phyloP scores from a whole-genome alignment of 805 yeast species.

The Saccharomycopsis sp. region DNA sequence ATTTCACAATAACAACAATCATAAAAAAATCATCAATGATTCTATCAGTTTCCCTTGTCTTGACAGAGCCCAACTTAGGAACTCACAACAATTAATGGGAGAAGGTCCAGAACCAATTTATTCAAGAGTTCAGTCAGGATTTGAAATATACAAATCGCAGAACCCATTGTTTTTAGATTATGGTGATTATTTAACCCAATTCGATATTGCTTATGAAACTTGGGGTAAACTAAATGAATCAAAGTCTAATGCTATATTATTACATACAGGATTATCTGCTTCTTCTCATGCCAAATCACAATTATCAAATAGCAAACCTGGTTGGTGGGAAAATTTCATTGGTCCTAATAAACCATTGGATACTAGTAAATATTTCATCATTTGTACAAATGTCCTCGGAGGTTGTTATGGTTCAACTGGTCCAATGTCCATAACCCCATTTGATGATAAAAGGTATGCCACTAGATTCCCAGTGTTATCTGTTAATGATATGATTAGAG shows the following conservation, averaged over 20 bases:
- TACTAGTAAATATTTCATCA: conserved; percentile 68
- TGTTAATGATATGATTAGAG: conserved; percentile 83
- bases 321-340: conserved; percentile 95
- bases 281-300: conserved; percentile 90
- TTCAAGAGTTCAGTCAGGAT: conserved; percentile 59
- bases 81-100: conserved; percentile 24
- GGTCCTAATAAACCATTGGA: conserved; percentile 72
- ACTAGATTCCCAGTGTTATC: conserved; percentile 83
- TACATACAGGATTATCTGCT: conserved; percentile 89
- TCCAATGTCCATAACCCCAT: conserved; percentile 72
- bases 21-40: too few species aligned
- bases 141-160: conserved; percentile 41
- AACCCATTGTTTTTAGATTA: conserved; percentile 65
- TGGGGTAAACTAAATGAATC: conserved; percentile 71
- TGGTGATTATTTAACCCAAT: conserved; percentile 69
- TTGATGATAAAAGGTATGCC: conserved; percentile 56
- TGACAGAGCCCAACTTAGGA: conserved; percentile 43
- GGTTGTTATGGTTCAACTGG: conserved; percentile 96
- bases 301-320: conserved; percentile 52
- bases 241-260: conserved; percentile 60
- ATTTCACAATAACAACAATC: too few species aligned
- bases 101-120: conserved; percentile 84
- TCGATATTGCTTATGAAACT: conserved; percentile 81
- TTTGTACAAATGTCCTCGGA: conserved; percentile 87
- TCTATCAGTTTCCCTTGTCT: conserved; percentile 69